Conservation (phyloP, 148 eudicot genomes). For the Rhododendron kiyosumense region DNA sequence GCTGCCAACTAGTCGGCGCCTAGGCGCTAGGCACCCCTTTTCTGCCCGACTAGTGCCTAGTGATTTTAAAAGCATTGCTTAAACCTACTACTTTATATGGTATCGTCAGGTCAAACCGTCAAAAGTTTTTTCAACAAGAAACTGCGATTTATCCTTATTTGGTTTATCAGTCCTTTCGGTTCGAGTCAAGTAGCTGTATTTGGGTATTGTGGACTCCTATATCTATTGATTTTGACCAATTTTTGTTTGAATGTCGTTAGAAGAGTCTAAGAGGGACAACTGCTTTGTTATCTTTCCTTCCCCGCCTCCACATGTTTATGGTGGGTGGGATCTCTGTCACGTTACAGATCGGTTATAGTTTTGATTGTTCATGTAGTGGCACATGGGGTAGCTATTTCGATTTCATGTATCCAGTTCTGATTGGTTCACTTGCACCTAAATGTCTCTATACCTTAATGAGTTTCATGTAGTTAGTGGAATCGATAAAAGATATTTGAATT, state of each 20-base stretch:
- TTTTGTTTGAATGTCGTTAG: not conserved
- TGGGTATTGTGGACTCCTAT: not conserved
- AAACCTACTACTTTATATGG: not conserved
- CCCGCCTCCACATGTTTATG: slow-evolving; percentile 25
- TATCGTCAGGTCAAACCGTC: not conserved
- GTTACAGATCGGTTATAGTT: slow-evolving; percentile 17
- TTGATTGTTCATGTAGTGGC: slow-evolving; percentile 26
- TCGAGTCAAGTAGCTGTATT: not conserved
- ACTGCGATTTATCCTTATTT: not conserved
- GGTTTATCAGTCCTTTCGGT: too few relatives aligned
- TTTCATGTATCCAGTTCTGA: not conserved
- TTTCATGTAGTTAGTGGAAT: not conserved
- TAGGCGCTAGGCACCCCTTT: too few relatives aligned
- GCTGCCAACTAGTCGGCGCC: too few relatives aligned
- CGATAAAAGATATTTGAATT: not conserved
- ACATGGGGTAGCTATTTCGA: slow-evolving; percentile 37
- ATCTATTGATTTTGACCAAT: not conserved
- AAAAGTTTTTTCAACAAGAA: not conserved
- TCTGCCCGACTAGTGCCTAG: not conserved
- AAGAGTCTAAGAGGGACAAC: not conserved
- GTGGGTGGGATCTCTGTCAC: slow-evolving; percentile 14
- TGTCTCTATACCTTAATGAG: not conserved
- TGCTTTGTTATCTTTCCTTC: slow-evolving; percentile 11
- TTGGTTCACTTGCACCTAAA: not conserved
- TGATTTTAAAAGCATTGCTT: too few relatives aligned